Percentiles rank a stretch among this genome's conserved stretches.
phyloP scores from a whole-genome alignment of 768 basidiomycete species.

The Sporobolomyces phaffii region DNA sequence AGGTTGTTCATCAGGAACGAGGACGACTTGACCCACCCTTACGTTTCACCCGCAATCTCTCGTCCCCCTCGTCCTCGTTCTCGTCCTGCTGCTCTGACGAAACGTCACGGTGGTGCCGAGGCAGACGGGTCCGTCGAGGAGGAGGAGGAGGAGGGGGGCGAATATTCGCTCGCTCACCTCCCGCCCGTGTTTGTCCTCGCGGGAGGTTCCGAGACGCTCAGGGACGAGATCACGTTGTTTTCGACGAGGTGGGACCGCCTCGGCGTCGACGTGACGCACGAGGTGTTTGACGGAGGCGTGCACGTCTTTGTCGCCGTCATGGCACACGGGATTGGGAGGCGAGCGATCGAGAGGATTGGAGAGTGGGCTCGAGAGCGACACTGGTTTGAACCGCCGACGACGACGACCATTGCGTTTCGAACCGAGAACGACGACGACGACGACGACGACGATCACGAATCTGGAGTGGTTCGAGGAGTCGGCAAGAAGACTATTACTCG shows the following conservation, averaged over 20 bases:
- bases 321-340: background rate
- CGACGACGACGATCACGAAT: no score
- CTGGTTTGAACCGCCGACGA: background rate
- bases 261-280: conserved; percentile 76
- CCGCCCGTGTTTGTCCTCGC: conserved; percentile 84
- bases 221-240: conserved; percentile 80
- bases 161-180: conserved; percentile 59
- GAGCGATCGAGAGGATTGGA: background rate
- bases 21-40: conserved; percentile 70
- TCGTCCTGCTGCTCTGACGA: no score
- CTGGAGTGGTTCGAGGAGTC: no score
- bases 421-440: background rate
- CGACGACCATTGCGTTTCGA: background rate
- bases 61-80: no score
- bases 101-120: no score
- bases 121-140: no score
- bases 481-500: no score
- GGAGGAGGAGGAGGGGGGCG: no score
- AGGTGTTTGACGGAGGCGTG: conserved; percentile 81
- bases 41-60: conserved; percentile 80
- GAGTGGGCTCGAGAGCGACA: conserved; percentile 3
- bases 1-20: conserved; percentile 71
- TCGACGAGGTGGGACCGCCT: conserved; percentile 80
- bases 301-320: conserved; percentile 21
- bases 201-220: conserved; percentile 85